Conservation (phyloP, 1,284 basidiomycete genomes). For the Phylloboletellus chloephorus region DNA sequence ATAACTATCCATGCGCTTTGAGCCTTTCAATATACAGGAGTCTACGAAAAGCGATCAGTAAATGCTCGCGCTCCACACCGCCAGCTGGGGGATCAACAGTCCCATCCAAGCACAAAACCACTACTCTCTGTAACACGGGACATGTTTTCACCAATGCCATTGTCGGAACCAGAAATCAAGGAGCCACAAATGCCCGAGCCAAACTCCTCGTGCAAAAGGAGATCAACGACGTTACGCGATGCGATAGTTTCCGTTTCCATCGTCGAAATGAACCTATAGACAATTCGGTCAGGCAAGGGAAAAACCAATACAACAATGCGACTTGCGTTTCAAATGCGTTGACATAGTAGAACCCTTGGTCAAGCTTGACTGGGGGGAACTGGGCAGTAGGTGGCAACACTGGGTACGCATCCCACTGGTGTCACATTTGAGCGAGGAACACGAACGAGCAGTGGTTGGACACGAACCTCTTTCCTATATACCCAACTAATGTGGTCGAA, state of each 20-base stretch:
- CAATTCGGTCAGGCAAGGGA: constrained; percentile 4
- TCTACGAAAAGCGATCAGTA: background rate
- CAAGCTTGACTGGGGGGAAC: constrained; percentile 76
- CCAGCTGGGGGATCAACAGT: constrained; percentile 39
- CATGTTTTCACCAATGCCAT: constrained; percentile 9
- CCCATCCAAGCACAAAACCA: constrained; percentile 63
- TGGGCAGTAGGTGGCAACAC: constrained; percentile 58
- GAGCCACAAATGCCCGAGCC: constrained; percentile 54
- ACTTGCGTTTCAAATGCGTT: constrained; percentile 83
- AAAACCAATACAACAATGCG: constrained; percentile 6
- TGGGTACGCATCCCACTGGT: constrained; percentile 75
- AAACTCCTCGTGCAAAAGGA: constrained; percentile 67
- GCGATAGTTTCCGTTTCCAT: constrained; percentile 92
- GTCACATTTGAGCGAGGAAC: constrained; percentile 6
- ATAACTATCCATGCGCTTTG: constrained; percentile 1
- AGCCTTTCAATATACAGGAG: background rate
- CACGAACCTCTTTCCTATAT: constrained; percentile 66
- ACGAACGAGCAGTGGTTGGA: background rate
- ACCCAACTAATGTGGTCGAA: constrained; percentile 83
- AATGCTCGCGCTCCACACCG: background rate
- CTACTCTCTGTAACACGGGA: constrained; percentile 24
- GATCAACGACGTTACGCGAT: constrained; percentile 77
- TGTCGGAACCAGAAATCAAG: constrained; percentile 20
- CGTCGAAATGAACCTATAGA: constrained; percentile 63
- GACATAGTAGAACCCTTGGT: constrained; percentile 79